These are phyloP conservation scores for Colletotrichum caudatum DNA, from an alignment of 2,329 filamentous ascomycete genomes.

Conservation along the genomic window DNA sequence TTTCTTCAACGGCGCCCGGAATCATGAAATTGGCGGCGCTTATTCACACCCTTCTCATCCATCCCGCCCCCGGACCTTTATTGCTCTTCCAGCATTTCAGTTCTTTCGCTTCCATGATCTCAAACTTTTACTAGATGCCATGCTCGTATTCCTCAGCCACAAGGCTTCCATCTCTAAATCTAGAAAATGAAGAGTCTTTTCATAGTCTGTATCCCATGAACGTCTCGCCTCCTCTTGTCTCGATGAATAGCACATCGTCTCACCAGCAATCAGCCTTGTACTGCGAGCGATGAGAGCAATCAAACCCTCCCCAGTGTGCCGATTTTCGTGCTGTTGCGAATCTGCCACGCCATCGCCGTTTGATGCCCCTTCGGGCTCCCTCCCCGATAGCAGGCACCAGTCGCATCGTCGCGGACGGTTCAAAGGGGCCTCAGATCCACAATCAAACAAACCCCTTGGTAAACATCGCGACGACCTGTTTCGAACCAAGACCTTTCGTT, in stretches of 20 bases:
- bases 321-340: background rate
- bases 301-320: background rate
- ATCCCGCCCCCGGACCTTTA: background rate
- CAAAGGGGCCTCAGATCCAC: background rate
- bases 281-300: background rate
- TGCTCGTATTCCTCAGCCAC: background rate
- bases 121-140: background rate
- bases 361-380: background rate
- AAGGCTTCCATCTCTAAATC: background rate
- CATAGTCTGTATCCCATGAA: conserved; percentile 3
- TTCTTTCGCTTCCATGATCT: conserved; percentile 7
- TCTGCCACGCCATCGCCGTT: background rate
- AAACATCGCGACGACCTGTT: background rate
- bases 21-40: background rate
- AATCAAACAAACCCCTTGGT: background rate
- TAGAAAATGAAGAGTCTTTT: conserved; percentile 6
- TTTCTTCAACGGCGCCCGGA: background rate
- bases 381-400: background rate
- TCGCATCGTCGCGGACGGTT: background rate
- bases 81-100: background rate
- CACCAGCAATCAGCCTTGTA: background rate
- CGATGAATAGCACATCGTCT: background rate
- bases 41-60: background rate
- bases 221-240: background rate
- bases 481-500: background rate